A percentile compares a stretch with the other conserved stretches of the same genome.
These are phyloP conservation scores for Colletotrichum lupini DNA, from an alignment of 2,329 filamentous ascomycete genomes.

Conservation along the genomic window DNA sequence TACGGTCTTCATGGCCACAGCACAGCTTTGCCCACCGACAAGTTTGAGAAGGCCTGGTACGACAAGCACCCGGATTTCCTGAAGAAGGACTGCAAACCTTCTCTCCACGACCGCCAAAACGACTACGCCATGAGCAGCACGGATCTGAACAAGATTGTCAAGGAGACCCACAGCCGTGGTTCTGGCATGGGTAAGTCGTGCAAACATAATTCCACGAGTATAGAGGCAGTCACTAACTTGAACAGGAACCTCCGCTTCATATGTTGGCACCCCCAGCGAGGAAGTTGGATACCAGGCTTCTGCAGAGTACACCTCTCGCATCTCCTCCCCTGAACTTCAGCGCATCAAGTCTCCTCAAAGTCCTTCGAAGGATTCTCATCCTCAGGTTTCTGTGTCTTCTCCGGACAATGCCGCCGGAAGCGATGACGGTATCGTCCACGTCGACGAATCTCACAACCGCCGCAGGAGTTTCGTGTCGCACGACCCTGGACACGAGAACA, in stretches of 20 bases:
- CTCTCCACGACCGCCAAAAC: conserved; percentile 65
- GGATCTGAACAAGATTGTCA: conserved; percentile 90
- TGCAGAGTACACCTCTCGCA: conserved; percentile 84
- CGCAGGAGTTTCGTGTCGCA: conserved; percentile 48
- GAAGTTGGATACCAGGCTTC: conserved; percentile 89
- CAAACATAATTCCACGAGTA: not conserved
- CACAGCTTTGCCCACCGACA: conserved; percentile 73
- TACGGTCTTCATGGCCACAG: conserved; percentile 90
- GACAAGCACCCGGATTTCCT: conserved; percentile 88
- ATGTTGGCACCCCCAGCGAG: conserved; percentile 84
- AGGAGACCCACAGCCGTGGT: conserved; percentile 71
- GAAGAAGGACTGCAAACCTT: conserved; percentile 76
- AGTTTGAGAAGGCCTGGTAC: conserved; percentile 92
- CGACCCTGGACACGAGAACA: conserved; percentile 41
- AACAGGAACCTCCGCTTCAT: conserved; percentile 71
- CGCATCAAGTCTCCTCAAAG: conserved; percentile 43
- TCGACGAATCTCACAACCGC: conserved; percentile 72
- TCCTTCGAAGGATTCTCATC: conserved; percentile 39
- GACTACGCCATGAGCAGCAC: conserved; percentile 91
- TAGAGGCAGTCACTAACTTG: conserved; percentile 38
- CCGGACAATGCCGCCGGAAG: conserved; percentile 48
- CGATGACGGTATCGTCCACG: conserved; percentile 76
- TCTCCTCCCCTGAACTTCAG: conserved; percentile 62
- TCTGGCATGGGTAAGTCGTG: conserved; percentile 60
- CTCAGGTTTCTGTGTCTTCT: conserved; percentile 44